A percentile compares a stretch with the other conserved stretches of the same genome.
These are phyloP conservation scores for Alternaria sp. DNA, from an alignment of 2,329 filamentous ascomycete genomes.

Conservation along the genomic window DNA sequence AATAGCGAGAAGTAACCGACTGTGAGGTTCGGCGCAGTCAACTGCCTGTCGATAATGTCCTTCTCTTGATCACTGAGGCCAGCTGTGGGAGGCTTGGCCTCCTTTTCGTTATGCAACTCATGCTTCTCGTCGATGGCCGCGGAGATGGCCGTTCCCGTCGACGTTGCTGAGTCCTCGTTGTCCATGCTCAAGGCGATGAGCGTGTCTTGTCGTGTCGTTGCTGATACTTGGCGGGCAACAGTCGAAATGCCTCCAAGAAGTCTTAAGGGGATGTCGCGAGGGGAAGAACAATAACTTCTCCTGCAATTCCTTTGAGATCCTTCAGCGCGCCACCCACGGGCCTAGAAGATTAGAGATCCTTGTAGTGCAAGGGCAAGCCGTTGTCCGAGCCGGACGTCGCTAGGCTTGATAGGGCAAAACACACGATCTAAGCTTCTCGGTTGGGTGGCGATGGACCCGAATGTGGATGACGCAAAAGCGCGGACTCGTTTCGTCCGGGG, in stretches of 20 bases:
- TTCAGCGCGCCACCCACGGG: constrained; percentile 12
- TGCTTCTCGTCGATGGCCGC: constrained; percentile 33
- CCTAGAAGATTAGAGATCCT: constrained; percentile 7
- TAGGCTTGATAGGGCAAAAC: background rate
- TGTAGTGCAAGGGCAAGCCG: background rate
- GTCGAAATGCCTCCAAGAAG: background rate
- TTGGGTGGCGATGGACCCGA: background rate
- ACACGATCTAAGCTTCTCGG: constrained; percentile 1
- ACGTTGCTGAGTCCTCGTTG: constrained; percentile 16
- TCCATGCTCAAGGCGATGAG: constrained; percentile 18
- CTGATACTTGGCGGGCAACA: background rate
- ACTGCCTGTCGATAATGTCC: constrained; percentile 47
- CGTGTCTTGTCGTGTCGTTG: constrained; percentile 16
- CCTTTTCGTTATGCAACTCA: constrained; percentile 24
- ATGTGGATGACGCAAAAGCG: background rate
- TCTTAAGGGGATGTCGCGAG: constrained; percentile 1
- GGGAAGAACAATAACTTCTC: background rate
- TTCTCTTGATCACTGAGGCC: constrained; percentile 42
- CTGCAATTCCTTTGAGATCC: constrained; percentile 3
- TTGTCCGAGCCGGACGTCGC: background rate
- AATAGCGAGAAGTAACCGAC: constrained; percentile 55
- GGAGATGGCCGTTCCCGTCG: constrained; percentile 21
- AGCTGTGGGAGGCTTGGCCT: constrained; percentile 28
- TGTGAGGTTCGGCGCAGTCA: constrained; percentile 51
- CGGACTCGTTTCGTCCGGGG: constrained; percentile 4